Percentiles rank a stretch among this genome's conserved stretches.
Evolutionary conservation across 225 moss, liverwort and hornwort species (phyloP).

Genomic region (Anthoceros angustus): DNA sequence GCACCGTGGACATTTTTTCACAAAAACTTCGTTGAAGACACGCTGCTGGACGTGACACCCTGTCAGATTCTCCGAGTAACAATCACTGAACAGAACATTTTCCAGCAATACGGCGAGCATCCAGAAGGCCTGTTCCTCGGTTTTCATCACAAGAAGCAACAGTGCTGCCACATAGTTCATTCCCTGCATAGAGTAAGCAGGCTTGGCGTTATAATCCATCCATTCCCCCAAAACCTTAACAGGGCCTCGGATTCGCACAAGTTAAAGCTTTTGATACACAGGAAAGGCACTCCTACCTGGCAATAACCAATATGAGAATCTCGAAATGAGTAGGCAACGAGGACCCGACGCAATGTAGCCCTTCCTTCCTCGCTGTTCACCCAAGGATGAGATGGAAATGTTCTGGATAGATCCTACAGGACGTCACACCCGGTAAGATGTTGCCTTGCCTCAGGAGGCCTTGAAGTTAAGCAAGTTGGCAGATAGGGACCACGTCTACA

Average conservation of each 20-base stretch:
- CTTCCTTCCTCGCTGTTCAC: conserved; percentile 80
- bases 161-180: conserved; percentile 89
- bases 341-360: conserved; percentile 75
- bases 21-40: conserved; percentile 79
- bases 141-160: conserved; percentile 86
- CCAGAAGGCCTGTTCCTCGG: conserved; percentile 94
- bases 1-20: conserved; percentile 81
- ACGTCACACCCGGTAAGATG: conserved; percentile 1
- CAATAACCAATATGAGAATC: conserved; percentile 91
- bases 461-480: neutral
- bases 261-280: too few relatives aligned
- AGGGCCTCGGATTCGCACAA: too few relatives aligned
- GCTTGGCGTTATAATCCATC: neutral
- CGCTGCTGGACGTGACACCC: conserved; percentile 93
- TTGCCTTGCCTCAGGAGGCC: neutral
- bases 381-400: conserved; percentile 75
- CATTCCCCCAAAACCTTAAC: too few relatives aligned
- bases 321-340: conserved; percentile 84
- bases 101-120: conserved; percentile 83
- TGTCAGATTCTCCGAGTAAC: conserved; percentile 77
- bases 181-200: conserved; percentile 36
- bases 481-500: too few relatives aligned
- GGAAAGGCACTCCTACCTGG: conserved; percentile 34
- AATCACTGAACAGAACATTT: conserved; percentile 75
- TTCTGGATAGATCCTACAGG: conserved; percentile 75